Evolutionary conservation across 345 rosid genomes (phyloP), one percentile per base, ranked within the genome.

Genomic region (Limnanthes douglasii): DNA sequence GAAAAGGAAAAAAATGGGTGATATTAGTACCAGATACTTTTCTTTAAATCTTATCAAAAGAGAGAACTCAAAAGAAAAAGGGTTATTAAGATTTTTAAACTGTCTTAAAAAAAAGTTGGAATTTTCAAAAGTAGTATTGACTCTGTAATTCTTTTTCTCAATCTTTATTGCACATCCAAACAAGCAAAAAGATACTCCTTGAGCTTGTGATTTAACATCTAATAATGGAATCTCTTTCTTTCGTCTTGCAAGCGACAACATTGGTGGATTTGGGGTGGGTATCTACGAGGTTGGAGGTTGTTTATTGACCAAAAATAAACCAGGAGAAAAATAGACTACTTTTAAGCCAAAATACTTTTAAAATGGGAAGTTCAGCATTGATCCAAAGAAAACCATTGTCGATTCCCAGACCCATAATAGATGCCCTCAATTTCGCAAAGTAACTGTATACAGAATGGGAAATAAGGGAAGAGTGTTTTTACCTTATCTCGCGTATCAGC

Each of bases 401-500:
- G 17, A 31, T 35, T n/a, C 15, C 43, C 34, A n/a, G 33, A 33
- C 19, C 57, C 28, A 21, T 15, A 30, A 22, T 17, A 32, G 15
- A 39, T 26, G 17, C 13, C 28, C n/a, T n/a, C n/a, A n/a, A n/a
- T n/a, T n/a, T 42, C 21, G 21, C 31, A 24, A 31, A 35, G 21
- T 34, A 44, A 31, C 15, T 31, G 32, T 32, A 61, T 37, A 34
- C 14, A 20, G 49, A 37, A 23, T 9, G 11, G 21, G 11, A 15
- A 18, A 31, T 16, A 35, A 24, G 21, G 42, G 42, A 29, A 39
- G 15, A 28, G 32, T 15, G 31, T 34, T 24, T 14, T 22, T 36
- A 84, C 86, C 84, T 69, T 62, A 42, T 66, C 61, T 49, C 53
- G 60, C 49, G 54, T 45, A 37, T 57, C 72, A 41, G 42, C 37